phyloP scores from a whole-genome alignment of 768 basidiomycete species.

The Suillus discolor region DNA sequence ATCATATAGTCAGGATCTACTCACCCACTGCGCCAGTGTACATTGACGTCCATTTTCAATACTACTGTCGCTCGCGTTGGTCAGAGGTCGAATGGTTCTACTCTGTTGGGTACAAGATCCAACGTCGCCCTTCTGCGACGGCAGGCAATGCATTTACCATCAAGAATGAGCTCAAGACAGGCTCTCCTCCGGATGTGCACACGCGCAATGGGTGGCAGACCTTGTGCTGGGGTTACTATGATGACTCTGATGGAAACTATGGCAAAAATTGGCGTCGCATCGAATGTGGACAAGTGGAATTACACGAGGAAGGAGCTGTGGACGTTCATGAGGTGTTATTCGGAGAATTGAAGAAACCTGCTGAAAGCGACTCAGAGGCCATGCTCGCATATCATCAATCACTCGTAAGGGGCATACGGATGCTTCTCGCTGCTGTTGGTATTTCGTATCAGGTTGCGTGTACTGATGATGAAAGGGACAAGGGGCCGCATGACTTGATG shows the following conservation, averaged over 20 bases:
- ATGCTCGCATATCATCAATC: not conserved
- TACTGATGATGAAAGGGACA: not conserved
- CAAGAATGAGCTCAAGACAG: not conserved
- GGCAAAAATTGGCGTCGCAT: not conserved
- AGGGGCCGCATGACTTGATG: not conserved
- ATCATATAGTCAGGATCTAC: constrained; percentile 9
- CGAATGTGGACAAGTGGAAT: not conserved
- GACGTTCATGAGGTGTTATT: not conserved
- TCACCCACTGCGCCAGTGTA: constrained; percentile 15
- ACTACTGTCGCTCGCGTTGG: constrained; percentile 8
- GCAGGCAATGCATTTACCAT: not conserved
- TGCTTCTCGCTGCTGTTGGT: not conserved
- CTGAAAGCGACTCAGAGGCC: not conserved
- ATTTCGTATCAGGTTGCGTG: not conserved
- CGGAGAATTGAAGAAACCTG: not conserved
- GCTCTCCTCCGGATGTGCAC: not conserved
- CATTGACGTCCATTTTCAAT: constrained; percentile 21
- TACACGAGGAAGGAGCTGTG: not conserved
- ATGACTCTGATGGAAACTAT: not conserved
- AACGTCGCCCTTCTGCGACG: not conserved
- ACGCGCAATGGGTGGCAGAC: constrained; percentile 1
- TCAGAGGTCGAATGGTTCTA: constrained; percentile 14
- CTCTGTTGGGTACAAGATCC: constrained; percentile 14
- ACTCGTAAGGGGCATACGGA: not conserved
- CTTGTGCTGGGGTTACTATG: not conserved